These are phyloP conservation scores for Nyctanthes arbortristis DNA, from an alignment of 257 asterid genomes.

Conservation along the genomic window DNA sequence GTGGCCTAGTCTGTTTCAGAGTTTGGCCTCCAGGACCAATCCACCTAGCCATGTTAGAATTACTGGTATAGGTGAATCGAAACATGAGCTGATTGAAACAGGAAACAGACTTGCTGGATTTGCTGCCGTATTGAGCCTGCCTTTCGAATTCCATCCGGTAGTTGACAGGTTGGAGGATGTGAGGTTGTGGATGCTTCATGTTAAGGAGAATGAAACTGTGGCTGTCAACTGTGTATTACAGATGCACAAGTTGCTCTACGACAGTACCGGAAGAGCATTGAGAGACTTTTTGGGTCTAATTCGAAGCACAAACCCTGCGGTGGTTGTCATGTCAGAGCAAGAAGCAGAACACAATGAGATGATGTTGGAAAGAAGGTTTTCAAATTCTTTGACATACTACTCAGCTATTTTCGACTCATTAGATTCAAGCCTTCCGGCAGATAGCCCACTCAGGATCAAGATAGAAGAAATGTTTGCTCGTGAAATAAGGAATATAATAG, in stretches of 20 bases:
- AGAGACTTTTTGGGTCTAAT: slow-evolving; percentile 70
- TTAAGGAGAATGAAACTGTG: slow-evolving; percentile 77
- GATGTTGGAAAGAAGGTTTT: slow-evolving; percentile 54
- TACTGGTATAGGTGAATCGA: slow-evolving; percentile 89
- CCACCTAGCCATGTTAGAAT: slow-evolving; percentile 88
- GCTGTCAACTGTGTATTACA: slow-evolving; percentile 80
- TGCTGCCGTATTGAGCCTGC: slow-evolving; percentile 65
- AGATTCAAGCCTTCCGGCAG: slow-evolving; percentile 53
- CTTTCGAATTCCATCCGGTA: slow-evolving; percentile 88
- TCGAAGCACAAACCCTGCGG: slow-evolving; percentile 71
- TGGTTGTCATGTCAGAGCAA: slow-evolving; percentile 77
- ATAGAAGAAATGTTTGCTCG: slow-evolving; percentile 79
- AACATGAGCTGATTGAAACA: slow-evolving; percentile 81
- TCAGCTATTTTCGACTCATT: slow-evolving; percentile 78
- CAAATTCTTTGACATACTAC: slow-evolving; percentile 61
- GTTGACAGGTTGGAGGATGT: slow-evolving; percentile 92
- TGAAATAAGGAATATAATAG: slow-evolving; percentile 67
- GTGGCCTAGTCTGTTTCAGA: slow-evolving; percentile 91
- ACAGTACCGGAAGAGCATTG: slow-evolving; percentile 49
- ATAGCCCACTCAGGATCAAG: slow-evolving; percentile 59
- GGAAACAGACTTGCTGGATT: slow-evolving; percentile 75
- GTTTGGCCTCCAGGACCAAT: slow-evolving; percentile 65
- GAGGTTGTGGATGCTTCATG: slow-evolving; percentile 98
- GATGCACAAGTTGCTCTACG: slow-evolving; percentile 79
- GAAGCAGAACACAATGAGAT: slow-evolving; percentile 70